Evolutionary conservation across 148 eudicot species (phyloP), one percentile per base, ranked within the genome.

Genomic region (Suaeda aralocaspica): DNA sequence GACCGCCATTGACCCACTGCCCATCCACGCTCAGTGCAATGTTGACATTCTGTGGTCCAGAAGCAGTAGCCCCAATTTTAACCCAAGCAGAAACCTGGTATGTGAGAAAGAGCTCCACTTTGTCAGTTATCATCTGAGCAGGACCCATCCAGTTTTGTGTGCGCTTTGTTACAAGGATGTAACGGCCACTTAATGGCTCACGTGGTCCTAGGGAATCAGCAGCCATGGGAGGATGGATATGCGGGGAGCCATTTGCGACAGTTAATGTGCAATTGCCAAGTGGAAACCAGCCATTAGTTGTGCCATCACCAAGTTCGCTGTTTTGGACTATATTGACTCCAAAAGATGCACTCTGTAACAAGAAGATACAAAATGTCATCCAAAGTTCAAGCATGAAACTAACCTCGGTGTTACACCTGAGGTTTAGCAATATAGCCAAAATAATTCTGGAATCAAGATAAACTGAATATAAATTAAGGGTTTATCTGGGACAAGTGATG

Each of bases 71-170:
- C 15, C 96, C 85, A 59, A 91, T 70, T 71, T 82, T 83, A 36
- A 94, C 93, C 98, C 98, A 94, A 52, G 89, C 97, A 11, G 97
- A 89, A 22, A 94, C 88, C 76, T 94, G 98, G 72, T 94, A 94
- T 14, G 98, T 91, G 63, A 94, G 44, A 65, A 76, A 94, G 45
- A 89, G 91, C 76, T 86, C 75, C 11, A 94, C 34, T 51, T 89
- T 89, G 51, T 94, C 96, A 5, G 98, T 87, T 46, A 94, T 89
- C 58, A 84, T 83, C 84, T 94, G 98, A 72, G 97, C 97, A 10
- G 98, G 98, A 58, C 98, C 98, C 97, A 91, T 94, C 98, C 98
- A 94, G 36, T 76, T 83, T 76, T 94, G 96, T 24, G 97, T 86
- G 22, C 98, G 96, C 33, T 89, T 91, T 0, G 80, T 88, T 55